phyloP scores from a whole-genome alignment of 352 stramenopile genomes.

The Globisporangium apiculatum region DNA sequence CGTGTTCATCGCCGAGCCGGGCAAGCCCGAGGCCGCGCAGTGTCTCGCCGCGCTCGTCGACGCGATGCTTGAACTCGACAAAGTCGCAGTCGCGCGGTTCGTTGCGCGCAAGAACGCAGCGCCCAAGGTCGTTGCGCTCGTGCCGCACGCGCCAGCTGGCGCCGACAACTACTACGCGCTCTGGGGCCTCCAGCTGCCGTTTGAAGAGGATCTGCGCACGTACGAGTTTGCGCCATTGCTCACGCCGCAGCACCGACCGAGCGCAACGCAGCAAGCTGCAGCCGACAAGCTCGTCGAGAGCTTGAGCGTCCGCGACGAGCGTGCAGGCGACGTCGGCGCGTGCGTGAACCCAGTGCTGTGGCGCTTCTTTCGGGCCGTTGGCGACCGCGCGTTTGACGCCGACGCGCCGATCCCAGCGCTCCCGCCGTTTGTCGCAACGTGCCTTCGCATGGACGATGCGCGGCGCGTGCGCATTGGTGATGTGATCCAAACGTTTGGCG shows the following conservation, averaged over 20 bases:
- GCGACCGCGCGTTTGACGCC: conserved; percentile 46
- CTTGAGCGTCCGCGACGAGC: conserved; percentile 61
- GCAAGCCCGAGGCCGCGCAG: conserved; percentile 52
- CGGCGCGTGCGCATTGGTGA: conserved; percentile 38
- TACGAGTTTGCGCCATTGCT: conserved; percentile 76
- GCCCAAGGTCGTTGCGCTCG: conserved; percentile 67
- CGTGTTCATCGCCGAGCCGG: conserved; percentile 69
- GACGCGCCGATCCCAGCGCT: conserved; percentile 37
- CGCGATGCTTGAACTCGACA: conserved; percentile 52
- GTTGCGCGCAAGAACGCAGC: conserved; percentile 69
- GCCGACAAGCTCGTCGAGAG: conserved; percentile 70
- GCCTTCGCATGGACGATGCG: conserved; percentile 49
- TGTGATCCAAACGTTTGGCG: conserved; percentile 61
- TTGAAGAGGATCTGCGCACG: conserved; percentile 68
- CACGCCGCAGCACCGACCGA: conserved; percentile 40
- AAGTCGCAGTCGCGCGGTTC: conserved; percentile 73
- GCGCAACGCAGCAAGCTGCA: conserved; percentile 42
- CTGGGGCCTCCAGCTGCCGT: conserved; percentile 70
- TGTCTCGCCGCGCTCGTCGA: conserved; percentile 56
- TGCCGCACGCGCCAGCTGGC: conserved; percentile 38
- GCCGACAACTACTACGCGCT: conserved; percentile 58
- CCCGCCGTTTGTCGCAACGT: conserved; percentile 48
- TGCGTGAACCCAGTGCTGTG: conserved; percentile 72
- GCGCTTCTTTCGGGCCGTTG: conserved; percentile 66
- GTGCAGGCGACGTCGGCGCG: conserved; percentile 37